Base-by-base conservation (phyloP, 1,284 basidiomycete species). In the Hymenochaete sp. region DNA sequence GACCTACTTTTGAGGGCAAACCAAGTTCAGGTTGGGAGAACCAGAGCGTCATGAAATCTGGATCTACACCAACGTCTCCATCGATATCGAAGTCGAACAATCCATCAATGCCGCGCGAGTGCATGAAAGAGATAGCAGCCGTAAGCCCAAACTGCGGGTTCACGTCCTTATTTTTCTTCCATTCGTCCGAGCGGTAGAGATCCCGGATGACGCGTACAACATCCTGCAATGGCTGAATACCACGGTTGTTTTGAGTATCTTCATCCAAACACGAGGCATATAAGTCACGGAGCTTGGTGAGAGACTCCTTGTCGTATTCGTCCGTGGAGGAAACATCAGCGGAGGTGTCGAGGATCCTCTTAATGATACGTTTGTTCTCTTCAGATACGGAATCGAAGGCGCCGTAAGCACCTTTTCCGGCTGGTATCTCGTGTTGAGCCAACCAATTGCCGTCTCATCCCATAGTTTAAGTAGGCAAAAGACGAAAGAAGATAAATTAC, bases 1-100 rank as follows among this genome's bases (percentile, higher is more conserved):
- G 3, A 52, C 51, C 16, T 45, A 83, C 85, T 72, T 93, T 92
- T 33, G 92, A 81, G 1, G 93, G 93, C 10, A 98, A 77, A 25
- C 92, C 90, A 5, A 97, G 71, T 8, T 68, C 73, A 5, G 85
- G 77, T 58, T 98, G 93, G 53, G 75, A 81, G 57, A 98, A 79
- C 82, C 84, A 92, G 13, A 93, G 71, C 0, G 79, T 77, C 76
- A 95, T 91, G 37, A 74, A 65, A 55, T 93, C 86, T 0, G 95
- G 92, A 58, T 97, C 89, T n/a, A 78, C 71, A 19, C 86, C 90
- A 26, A 83, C 79, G 56, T 98, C 92, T 32, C 95, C 93, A 47
- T 96, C 92, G 49, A 95, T 74, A 22, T 67, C 71, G 53, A 89
- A 80, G 10, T 75, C 68, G 58, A 98, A 91, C 14, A 98, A 66